Percentiles rank a stretch among this genome's conserved stretches.
Evolutionary conservation across 352 stramenopile genomes (phyloP).

Genomic region (Phytophthora podocarpi): DNA sequence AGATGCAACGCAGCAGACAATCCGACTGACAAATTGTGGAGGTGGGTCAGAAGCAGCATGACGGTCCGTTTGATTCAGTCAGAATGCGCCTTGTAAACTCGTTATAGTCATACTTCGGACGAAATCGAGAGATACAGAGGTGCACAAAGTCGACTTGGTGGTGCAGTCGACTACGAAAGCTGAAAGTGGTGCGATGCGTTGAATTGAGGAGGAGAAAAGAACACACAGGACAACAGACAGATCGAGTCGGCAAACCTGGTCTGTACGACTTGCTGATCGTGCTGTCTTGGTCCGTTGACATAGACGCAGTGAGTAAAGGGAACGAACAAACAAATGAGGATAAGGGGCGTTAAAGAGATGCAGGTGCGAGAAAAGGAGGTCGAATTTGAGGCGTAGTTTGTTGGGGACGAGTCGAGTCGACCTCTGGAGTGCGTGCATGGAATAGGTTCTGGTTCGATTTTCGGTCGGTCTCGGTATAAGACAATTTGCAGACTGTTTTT

Average conservation of each 20-base stretch:
- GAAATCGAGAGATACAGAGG: not conserved
- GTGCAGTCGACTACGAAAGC: constrained; percentile 1
- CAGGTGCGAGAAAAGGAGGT: constrained; percentile 5
- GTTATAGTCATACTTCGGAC: constrained; percentile 1
- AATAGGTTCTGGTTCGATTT: constrained; percentile 25
- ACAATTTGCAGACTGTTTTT: constrained; percentile 35
- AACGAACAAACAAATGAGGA: constrained; percentile 10
- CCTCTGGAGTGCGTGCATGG: constrained; percentile 12
- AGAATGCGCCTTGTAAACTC: not conserved
- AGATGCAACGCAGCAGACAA: constrained; percentile 9
- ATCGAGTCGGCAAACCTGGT: not conserved
- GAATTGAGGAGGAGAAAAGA: constrained; percentile 5
- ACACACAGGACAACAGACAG: constrained; percentile 3
- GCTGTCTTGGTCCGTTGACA: constrained; percentile 16
- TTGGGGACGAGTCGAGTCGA: constrained; percentile 11
- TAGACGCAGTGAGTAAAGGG: constrained; percentile 18
- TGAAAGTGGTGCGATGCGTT: constrained; percentile 14
- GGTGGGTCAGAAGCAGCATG: constrained; percentile 1
- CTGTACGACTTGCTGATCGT: constrained; percentile 12
- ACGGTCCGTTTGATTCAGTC: constrained; percentile 9
- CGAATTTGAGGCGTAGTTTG: constrained; percentile 30
- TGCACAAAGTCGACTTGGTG: not conserved
- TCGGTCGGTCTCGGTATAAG: constrained; percentile 30
- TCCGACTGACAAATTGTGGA: constrained; percentile 9
- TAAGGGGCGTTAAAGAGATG: constrained; percentile 19